Evolutionary conservation across 2,329 filamentous ascomycete species (phyloP), one percentile per base, ranked within the genome.

Genomic region (Pyrenophora graminea): DNA sequence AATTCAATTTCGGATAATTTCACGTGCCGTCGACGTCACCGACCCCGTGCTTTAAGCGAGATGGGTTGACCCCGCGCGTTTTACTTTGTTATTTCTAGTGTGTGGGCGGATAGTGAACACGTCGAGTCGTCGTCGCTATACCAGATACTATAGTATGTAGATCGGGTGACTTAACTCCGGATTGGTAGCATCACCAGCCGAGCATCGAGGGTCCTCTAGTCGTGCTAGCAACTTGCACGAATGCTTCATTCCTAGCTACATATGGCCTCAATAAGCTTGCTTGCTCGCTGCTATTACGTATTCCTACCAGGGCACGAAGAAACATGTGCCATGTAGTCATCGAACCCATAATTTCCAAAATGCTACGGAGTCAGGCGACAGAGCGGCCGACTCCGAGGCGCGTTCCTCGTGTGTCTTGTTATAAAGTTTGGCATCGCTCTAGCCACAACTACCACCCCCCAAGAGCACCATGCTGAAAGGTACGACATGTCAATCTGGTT

Each of bases 401-500:
- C 48, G 36, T 55, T 37, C 36, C 45, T 43, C 18, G 48, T 25
- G 39, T 31, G 46, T 31, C 53, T 54, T 33, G 46, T 48, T 38
- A 41, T 45, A 44, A 36, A 39, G 34, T 46, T 52, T 19, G 45
- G 52, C 42, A 51, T 47, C 53, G 53, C 48, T 49, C 41, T 31
- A 48, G 55, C 55, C 49, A 50, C 51, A 48, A 45, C 58, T 44
- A 46, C 40, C 43, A 53, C 34, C 40, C 51, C 42, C 40, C 53
- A 52, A 61, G 45, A 45, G 48, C 63, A 59, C 60, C 53, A 68
- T 66, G 53, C 47, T 67, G 50, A 67, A 63, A 63, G 66, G 64
- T 66, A 63, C 37, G 43, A 49, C 53, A 51, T 45, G 30, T 39
- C 44, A 36, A 21, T 37, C 12, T 18, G 44, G 41, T 38, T 17